These are phyloP conservation scores for Sequoia sempervirens DNA, from an alignment of 75 land plant species.

Conservation along the genomic window DNA sequence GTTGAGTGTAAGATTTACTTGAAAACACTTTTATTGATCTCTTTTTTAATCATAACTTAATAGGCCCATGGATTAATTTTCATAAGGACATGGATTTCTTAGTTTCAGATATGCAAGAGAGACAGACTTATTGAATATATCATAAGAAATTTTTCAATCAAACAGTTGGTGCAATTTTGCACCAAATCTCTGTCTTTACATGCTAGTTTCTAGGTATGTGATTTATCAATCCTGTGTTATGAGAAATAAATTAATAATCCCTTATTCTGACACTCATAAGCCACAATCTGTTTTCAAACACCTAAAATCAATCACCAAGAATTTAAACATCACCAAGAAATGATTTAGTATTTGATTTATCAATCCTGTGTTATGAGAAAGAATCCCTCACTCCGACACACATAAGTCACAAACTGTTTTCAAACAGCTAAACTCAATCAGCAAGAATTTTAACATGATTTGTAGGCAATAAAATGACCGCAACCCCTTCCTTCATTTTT, in stretches of 20 bases:
- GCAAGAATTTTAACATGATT: neutral
- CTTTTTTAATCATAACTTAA: too few relatives aligned
- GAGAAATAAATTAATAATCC: too few relatives aligned
- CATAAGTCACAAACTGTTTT: too few relatives aligned
- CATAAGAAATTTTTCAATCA: too few relatives aligned
- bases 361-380: too few relatives aligned
- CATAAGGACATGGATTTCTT: neutral
- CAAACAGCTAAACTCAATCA: neutral
- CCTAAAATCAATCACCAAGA: neutral
- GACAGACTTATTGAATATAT: neutral
- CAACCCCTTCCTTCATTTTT: neutral
- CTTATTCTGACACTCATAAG: neutral
- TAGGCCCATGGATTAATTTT: too few relatives aligned
- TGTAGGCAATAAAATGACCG: neutral
- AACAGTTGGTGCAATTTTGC: neutral
- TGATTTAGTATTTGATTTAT: neutral
- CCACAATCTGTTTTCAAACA: neutral
- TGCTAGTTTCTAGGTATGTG: too few relatives aligned
- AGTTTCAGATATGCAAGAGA: neutral
- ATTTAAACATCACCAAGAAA: too few relatives aligned
- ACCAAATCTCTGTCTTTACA: neutral
- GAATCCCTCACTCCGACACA: too few relatives aligned
- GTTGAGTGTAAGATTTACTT: too few relatives aligned
- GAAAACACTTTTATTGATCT: too few relatives aligned
- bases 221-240: too few relatives aligned